Evolutionary conservation across 257 asterid genomes (phyloP).

Genomic region (Solanum okadae): DNA sequence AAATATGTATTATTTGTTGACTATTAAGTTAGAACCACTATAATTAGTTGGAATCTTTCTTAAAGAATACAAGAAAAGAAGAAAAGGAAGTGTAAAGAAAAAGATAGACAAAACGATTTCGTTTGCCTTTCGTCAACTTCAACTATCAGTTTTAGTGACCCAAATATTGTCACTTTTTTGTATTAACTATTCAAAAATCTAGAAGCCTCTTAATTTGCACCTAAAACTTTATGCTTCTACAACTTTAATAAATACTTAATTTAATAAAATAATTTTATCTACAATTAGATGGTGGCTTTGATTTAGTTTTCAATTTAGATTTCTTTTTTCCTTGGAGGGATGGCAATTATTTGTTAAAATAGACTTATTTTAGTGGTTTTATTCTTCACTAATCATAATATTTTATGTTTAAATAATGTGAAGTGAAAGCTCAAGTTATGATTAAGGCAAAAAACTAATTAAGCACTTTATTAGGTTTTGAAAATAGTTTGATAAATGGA

Average conservation of each 20-base stretch:
- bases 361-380: neutral
- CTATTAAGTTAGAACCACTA: neutral
- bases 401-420: neutral
- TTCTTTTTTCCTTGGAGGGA: neutral
- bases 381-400: neutral
- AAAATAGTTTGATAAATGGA: neutral
- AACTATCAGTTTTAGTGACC: conserved; percentile 20
- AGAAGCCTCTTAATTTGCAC: conserved; percentile 20
- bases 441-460: neutral
- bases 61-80: neutral
- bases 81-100: neutral
- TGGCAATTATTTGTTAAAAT: neutral
- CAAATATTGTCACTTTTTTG: neutral
- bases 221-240: conserved; percentile 8
- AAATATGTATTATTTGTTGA: too few relatives aligned
- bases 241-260: neutral
- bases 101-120: neutral
- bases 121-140: conserved; percentile 23
- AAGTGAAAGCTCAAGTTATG: neutral
- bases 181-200: neutral
- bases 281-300: neutral
- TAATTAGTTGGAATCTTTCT: neutral
- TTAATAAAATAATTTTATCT: neutral
- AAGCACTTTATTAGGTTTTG: neutral
- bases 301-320: neutral